Conservation (phyloP, 192 early-diverging fungal species). For the Linnemannia zychae region DNA sequence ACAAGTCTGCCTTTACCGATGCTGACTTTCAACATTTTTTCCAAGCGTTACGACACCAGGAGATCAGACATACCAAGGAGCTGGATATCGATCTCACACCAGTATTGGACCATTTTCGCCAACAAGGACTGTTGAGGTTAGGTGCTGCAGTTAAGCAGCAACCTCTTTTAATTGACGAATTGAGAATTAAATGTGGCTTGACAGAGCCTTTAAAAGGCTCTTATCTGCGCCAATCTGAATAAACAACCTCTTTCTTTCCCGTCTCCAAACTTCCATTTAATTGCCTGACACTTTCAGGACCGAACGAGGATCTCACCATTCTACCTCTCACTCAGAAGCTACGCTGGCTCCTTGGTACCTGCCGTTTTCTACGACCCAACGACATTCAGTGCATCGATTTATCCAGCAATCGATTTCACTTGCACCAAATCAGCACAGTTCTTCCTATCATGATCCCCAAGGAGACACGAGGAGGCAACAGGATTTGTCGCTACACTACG, state of each 20-base stretch:
- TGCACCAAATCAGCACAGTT: background rate
- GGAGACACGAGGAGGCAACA: background rate
- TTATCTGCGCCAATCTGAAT: too few species aligned
- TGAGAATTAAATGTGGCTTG: too few species aligned
- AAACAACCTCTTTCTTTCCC: too few species aligned
- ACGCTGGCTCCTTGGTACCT: slow-evolving; percentile 18
- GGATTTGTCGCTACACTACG: background rate
- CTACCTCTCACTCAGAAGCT: slow-evolving; percentile 1
- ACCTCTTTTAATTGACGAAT: too few species aligned
- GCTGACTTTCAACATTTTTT: background rate
- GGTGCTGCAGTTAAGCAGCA: too few species aligned
- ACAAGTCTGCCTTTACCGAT: background rate
- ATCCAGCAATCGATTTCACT: background rate
- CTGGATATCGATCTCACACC: background rate
- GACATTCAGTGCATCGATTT: background rate
- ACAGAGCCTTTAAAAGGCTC: too few species aligned
- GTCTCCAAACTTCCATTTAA: too few species aligned
- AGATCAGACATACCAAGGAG: background rate
- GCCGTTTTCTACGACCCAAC: background rate
- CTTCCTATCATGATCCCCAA: background rate
- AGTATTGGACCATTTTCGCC: background rate
- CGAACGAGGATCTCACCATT: background rate
- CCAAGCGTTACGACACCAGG: background rate
- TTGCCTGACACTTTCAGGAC: too few species aligned
- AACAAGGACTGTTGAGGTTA: background rate